Evolutionary conservation across 352 stramenopile species (phyloP), one percentile per base, ranked within the genome.

Genomic region (Phytophthora parvispora): DNA sequence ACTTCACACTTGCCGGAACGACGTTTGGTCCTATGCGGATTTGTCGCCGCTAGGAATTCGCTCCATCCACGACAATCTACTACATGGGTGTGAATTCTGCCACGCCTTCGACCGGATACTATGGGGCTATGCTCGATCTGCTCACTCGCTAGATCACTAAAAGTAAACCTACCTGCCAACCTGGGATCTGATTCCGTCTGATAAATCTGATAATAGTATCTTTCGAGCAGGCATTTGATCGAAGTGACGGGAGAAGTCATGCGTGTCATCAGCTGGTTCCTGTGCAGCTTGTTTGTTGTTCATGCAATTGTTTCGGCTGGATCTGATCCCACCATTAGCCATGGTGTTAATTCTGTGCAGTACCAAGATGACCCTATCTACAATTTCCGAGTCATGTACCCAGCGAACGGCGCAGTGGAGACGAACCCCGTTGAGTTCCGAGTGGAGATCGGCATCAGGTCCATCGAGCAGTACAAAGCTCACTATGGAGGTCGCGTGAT

Each of bases 331-430:
- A 31, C 10, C 20, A 8, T 4, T 8, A 31, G 15, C 18, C 22
- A 31, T 31, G 22, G 36, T 9, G 36, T 12, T n/a, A 45, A 6
- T 20, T 10, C 16, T 7, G 36, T n/a, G n/a, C n/a, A 45, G 16
- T 18, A 20, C 20, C 36, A 10, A 1, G 16, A 22, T 32, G 58
- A 67, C 27, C 49, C 64, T 18, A 52, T 72, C n/a, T 63, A 32
- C 7, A 43, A 3, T 20, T 59, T 72, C 18, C 50, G 58, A 24
- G 15, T 72, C 8, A 54, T 72, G 42, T 59, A 68, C 38, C 64
- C 64, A 25, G 38, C 4, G 6, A 16, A 63, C 40, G 64, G 57
- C 48, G 50, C 64, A 32, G 9, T 61, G 40, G 50, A 63, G 27
- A 47, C 27, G 12, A 22, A 55, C 34, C 58, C 64, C 9, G 12